Conservation (phyloP, 495 filamentous ascomycete species). For the Xeromyces bisporus region DNA sequence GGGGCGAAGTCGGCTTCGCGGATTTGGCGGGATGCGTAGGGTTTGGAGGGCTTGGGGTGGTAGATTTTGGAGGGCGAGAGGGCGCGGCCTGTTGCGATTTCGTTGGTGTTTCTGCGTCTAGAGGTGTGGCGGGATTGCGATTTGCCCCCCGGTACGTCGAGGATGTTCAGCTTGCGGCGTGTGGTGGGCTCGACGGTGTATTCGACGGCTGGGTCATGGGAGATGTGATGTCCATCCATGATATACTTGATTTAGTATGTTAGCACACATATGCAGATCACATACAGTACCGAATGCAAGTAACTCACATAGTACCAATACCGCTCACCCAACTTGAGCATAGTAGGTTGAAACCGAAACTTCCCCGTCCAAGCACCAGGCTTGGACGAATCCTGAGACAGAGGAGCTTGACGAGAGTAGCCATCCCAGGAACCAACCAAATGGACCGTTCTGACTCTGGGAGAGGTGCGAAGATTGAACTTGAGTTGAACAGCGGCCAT, state of each 20-base stretch:
- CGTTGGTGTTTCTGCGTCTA: slow-evolving; percentile 24
- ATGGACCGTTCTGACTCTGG: slow-evolving; percentile 95
- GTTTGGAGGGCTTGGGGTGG: slow-evolving; percentile 75
- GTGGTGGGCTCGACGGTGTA: slow-evolving; percentile 93
- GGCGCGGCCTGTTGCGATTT: slow-evolving; percentile 72
- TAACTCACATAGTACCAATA: slow-evolving; percentile 91
- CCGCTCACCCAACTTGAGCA: slow-evolving; percentile 65
- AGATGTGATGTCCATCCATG: slow-evolving; percentile 98
- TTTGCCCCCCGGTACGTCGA: slow-evolving; percentile 43
- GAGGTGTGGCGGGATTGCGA: slow-evolving; percentile 14
- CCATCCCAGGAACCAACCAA: slow-evolving; percentile 97
- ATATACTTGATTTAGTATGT: slow-evolving; percentile 46
- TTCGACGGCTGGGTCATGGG: slow-evolving; percentile 82
- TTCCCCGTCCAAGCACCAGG: slow-evolving; percentile 82
- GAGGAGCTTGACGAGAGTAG: slow-evolving; percentile 81
- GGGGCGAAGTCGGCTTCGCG: slow-evolving; percentile 58
- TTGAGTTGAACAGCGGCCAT: slow-evolving; percentile 76
- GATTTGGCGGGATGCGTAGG: slow-evolving; percentile 70
- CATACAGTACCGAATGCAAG: slow-evolving; percentile 1
- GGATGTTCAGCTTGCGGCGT: slow-evolving; percentile 77
- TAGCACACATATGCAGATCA: background rate
- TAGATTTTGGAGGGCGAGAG: slow-evolving; percentile 79
- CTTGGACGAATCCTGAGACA: slow-evolving; percentile 75
- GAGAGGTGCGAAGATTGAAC: slow-evolving; percentile 85
- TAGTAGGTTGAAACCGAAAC: slow-evolving; percentile 80